Conservation (phyloP, 306 rosid genomes). For the Pachyrhizus erosus region DNA sequence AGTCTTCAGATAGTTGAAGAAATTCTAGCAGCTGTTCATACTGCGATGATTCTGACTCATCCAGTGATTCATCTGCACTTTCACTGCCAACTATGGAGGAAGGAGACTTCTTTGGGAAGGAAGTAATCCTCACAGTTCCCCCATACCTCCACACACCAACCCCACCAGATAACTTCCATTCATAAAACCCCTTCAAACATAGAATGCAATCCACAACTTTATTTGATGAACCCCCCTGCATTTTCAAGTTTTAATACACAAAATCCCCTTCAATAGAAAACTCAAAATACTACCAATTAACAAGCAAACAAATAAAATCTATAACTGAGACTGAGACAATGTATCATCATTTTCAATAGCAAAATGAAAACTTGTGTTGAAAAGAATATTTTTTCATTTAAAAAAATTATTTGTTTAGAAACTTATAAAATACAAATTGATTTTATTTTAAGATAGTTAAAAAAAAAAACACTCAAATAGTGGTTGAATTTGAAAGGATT, state of each 20-base stretch:
- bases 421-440: neutral
- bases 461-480: neutral
- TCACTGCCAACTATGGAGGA: conserved; percentile 78
- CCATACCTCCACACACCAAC: conserved; percentile 98
- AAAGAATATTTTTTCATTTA: neutral
- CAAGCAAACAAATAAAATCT: neutral
- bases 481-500: neutral
- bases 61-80: conserved; percentile 79
- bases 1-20: conserved; percentile 79
- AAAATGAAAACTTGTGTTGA: conserved; percentile 13
- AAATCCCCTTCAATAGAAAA: neutral
- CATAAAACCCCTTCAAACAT: conserved; percentile 90
- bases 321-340: neutral
- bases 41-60: conserved; percentile 88
- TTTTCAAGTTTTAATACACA: conserved; percentile 38
- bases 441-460: neutral
- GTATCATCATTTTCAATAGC: neutral
- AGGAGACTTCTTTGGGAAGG: conserved; percentile 74
- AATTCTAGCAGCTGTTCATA: conserved; percentile 82
- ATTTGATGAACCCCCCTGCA: conserved; percentile 89
- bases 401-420: neutral
- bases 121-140: conserved; percentile 92
- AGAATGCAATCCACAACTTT: conserved; percentile 98
- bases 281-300: neutral
- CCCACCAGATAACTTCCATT: conserved; percentile 94